Base-by-base conservation (phyloP, 2,329 filamentous ascomycete genomes). In the Blumeriella jaapii region DNA sequence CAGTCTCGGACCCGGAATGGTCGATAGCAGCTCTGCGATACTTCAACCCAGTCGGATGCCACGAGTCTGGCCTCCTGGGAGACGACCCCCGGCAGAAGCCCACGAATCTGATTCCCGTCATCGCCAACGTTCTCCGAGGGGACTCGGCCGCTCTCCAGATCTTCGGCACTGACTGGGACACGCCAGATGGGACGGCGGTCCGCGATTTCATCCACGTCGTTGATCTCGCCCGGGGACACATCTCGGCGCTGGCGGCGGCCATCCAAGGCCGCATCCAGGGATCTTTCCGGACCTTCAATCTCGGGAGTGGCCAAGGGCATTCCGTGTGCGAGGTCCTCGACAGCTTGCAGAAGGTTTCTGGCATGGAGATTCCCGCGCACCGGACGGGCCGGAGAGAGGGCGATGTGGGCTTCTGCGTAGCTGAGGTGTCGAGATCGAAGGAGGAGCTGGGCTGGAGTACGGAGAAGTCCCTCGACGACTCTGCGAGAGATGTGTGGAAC, bases 171-270 rank as follows among this genome's bases (percentile, higher is more conserved):
- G 72, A 79, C 53, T 79, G 73, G 68, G 63, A 73, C 33, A 79
- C 75, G 0, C 59, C 62, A 3, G 74, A 79, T 45, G 74, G 75
- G 11, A 78, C 74, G 1, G 71, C 73, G 1, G 63, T 79, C 23
- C 69, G 74, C 18, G 74, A 79, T 53, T 79, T 75, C 51, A 75
- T 78, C 42, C 74, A 78, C 45, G 74, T 78, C 24, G 68, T 65
- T 7, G 74, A 79, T 53, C 62, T 79, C 23, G 74, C 74, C 7
- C 61, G 67, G 23, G 74, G 69, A 4, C 75, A 79, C 53, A 67
- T 77, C 23, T 69, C 73, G 3, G 74, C 74, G 1, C 58, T 77
- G 13, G 38, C 51, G 11, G 49, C 61, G 17, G 53, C 58, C 19
- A 52, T 51, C 16, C 49, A 54, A 12, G 55, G 55, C 8, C 51